Base-by-base conservation (phyloP, 352 stramenopile species). In the Chrysophaeum taylorii region DNA sequence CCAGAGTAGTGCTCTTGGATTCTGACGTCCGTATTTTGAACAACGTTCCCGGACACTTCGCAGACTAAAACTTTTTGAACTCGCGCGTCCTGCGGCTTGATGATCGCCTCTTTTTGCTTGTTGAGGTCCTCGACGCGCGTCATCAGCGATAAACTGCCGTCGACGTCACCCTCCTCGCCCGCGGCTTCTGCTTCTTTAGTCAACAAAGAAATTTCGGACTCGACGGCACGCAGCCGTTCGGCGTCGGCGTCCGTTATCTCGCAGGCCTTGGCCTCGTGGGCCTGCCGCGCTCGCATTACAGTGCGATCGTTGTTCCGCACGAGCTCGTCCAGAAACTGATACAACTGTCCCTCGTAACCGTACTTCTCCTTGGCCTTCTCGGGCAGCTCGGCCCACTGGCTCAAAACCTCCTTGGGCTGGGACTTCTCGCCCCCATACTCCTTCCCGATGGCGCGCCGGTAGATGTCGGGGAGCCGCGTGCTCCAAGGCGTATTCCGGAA, bases 1-100 rank as follows among this genome's bases (percentile, higher is more conserved):
- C 52, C 52, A 15, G 2, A 15, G 33, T 63, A 63, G 52, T 63
- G 52, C 52, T 63, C 52, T 31, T 63, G 52, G 52, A 63, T 63
- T 7, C 52, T 7, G 14, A 38, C 33, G 15, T 63, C 52, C 4
- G 52, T 63, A 23, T 63, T 63, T 23, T 63, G 52, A 15, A 63
- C 52, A 23, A 63, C 52, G 52, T 63, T 63, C 25, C 7, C 7
- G 25, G 25, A 63, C 5, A 63, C 52, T 4, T 63, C 25, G 52
- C 52, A 63, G 52, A 63, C 29, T 7, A 63, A 31, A 31, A 38
- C 29, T 33, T 38, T 9, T 38, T 9, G 12, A 15, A 31, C 27
- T 25, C 31, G 18, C n/a, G n/a, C n/a, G 9, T 61, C 50, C 25
- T 9, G 4, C 52, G 33, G 25, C 12, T 63, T 36, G 2, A 36